Conservation (phyloP, 1,139 yeast genomes). For the Scheffersomyces cryptocercus region DNA sequence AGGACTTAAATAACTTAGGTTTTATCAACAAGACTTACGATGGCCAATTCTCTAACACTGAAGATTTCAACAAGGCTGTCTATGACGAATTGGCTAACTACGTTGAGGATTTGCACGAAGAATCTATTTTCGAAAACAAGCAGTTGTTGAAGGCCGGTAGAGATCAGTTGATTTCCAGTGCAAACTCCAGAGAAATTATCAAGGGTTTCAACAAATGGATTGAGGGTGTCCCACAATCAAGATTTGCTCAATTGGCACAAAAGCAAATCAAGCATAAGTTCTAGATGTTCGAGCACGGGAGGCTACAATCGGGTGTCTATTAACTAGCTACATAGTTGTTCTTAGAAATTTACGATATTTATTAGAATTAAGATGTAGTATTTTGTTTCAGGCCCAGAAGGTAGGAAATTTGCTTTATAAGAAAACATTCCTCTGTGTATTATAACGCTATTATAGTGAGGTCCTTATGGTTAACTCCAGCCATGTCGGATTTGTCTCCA, state of each 20-base stretch:
- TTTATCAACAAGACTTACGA: constrained; percentile 54
- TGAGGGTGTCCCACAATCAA: constrained; percentile 70
- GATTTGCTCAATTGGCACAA: constrained; percentile 58
- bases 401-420: too few relatives aligned
- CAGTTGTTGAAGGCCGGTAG: constrained; percentile 52
- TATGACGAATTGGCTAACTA: constrained; percentile 46
- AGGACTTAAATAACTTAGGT: constrained; percentile 59
- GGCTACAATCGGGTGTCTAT: too few relatives aligned
- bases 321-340: too few relatives aligned
- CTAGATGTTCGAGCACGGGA: constrained; percentile 15
- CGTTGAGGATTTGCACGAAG: constrained; percentile 53
- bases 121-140: constrained; percentile 65
- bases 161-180: constrained; percentile 46
- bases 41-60: constrained; percentile 48
- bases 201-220: constrained; percentile 72
- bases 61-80: constrained; percentile 61
- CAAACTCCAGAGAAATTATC: constrained; percentile 66
- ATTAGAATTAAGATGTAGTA: too few relatives aligned
- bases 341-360: too few relatives aligned
- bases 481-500: too few relatives aligned
- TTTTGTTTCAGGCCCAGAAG: too few relatives aligned
- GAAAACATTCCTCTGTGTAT: too few relatives aligned
- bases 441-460: too few relatives aligned
- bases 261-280: constrained; percentile 66
- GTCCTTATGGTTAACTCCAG: too few relatives aligned